Conservation (phyloP, 768 basidiomycete genomes). For the Strobilomyces confusus region DNA sequence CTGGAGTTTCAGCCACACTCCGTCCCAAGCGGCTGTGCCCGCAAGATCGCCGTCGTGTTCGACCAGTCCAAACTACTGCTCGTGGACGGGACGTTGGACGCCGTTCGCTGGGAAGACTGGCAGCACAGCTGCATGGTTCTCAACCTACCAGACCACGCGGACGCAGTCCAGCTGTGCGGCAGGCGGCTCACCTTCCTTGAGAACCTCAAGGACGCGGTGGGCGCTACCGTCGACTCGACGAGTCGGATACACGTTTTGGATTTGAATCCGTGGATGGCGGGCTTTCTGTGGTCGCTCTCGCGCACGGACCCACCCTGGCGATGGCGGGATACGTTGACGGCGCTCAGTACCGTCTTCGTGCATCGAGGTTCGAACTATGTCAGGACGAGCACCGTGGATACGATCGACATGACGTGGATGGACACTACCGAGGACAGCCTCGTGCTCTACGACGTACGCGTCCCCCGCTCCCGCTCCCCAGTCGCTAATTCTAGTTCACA, state of each 20-base stretch:
- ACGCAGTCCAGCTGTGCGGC: conserved; percentile 28
- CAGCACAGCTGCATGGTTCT: conserved; percentile 35
- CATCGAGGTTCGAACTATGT: conserved; percentile 26
- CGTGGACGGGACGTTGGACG: conserved; percentile 40
- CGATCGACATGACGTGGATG: conserved; percentile 46
- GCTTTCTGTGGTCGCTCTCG: conserved; percentile 25
- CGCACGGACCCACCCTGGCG: conserved; percentile 29
- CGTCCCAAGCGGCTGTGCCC: conserved; percentile 31
- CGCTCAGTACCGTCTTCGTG: conserved; percentile 29
- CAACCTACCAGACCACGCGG: conserved; percentile 30
- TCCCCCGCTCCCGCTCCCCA: not conserved
- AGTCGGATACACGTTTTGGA: conserved; percentile 30
- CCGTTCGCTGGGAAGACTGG: conserved; percentile 56
- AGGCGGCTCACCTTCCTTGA: conserved; percentile 32
- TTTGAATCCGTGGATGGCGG: conserved; percentile 26
- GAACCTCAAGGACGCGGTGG: conserved; percentile 17
- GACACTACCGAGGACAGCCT: conserved; percentile 60
- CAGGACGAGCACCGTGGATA: conserved; percentile 40
- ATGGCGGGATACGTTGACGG: conserved; percentile 24
- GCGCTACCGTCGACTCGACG: conserved; percentile 9
- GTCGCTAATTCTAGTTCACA: conserved; percentile 8
- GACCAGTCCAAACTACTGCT: conserved; percentile 49
- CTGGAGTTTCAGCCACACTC: conserved; percentile 42
- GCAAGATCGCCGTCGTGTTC: conserved; percentile 49
- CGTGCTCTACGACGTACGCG: conserved; percentile 49